phyloP scores from a whole-genome alignment of 1,284 basidiomycete species.

The Ustilago vetiveriae region DNA sequence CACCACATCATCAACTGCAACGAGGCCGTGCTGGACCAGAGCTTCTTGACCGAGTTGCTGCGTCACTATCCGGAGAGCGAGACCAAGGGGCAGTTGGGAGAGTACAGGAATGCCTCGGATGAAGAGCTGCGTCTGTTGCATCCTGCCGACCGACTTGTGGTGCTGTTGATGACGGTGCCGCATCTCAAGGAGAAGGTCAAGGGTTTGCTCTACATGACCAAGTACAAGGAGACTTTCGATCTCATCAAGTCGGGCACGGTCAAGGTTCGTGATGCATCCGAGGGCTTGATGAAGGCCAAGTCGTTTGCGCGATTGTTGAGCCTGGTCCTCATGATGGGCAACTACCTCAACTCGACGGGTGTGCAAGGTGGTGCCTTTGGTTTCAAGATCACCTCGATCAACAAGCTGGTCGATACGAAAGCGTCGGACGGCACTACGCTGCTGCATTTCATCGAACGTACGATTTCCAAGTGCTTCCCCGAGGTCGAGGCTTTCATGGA shows the following conservation, averaged over 20 bases:
- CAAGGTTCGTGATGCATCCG: slow-evolving; percentile 58
- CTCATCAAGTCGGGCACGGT: slow-evolving; percentile 49
- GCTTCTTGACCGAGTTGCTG: slow-evolving; percentile 64
- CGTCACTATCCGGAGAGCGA: slow-evolving; percentile 66
- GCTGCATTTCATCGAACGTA: slow-evolving; percentile 91
- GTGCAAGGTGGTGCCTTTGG: slow-evolving; percentile 97
- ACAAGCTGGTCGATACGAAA: slow-evolving; percentile 98
- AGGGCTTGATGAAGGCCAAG: slow-evolving; percentile 61
- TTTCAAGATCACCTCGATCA: slow-evolving; percentile 96
- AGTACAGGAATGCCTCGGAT: slow-evolving; percentile 83
- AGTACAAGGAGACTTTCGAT: slow-evolving; percentile 64
- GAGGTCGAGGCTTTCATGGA: slow-evolving; percentile 87
- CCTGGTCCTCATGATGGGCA: slow-evolving; percentile 87
- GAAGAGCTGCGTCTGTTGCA: slow-evolving; percentile 88
- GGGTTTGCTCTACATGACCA: slow-evolving; percentile 82
- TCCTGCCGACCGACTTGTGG: slow-evolving; percentile 94
- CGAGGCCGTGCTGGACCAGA: slow-evolving; percentile 64
- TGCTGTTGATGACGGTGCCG: slow-evolving; percentile 93
- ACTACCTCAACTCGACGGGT: slow-evolving; percentile 97
- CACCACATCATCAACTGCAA: slow-evolving; percentile 66
- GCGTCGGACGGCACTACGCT: slow-evolving; percentile 84
- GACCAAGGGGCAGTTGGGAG: slow-evolving; percentile 66
- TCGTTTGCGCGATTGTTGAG: slow-evolving; percentile 59
- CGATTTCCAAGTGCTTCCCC: slow-evolving; percentile 86
- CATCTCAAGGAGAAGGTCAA: slow-evolving; percentile 89